Conservation (phyloP, 192 early-diverging fungal genomes). For the Linnemannia zychae region DNA sequence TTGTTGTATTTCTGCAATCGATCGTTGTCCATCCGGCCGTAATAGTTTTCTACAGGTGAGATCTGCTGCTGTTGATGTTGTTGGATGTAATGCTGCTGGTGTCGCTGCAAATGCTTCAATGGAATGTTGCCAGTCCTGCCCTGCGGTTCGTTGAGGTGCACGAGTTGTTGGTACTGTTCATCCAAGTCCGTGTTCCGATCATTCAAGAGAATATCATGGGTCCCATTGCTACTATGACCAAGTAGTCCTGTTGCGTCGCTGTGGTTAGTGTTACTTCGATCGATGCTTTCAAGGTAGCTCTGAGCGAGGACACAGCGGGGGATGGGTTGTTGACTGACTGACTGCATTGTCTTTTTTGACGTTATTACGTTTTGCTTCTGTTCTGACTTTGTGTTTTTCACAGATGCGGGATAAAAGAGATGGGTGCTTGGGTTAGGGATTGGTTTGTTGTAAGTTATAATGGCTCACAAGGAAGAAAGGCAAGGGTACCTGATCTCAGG, state of each 20-base stretch:
- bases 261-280: not conserved
- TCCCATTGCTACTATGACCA: not conserved
- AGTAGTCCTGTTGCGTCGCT: not conserved
- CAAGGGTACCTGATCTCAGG: not conserved
- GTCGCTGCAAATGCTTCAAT: not conserved
- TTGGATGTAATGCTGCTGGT: constrained; percentile 15
- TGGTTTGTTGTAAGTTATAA: not conserved
- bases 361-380: not conserved
- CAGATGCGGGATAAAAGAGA: not conserved
- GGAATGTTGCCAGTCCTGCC: not conserved
- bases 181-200: constrained; percentile 36
- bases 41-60: too few relatives aligned
- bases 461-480: not conserved
- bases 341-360: constrained; percentile 31
- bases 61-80: constrained; percentile 16
- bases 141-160: constrained; percentile 14
- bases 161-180: constrained; percentile 30
- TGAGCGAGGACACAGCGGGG: constrained; percentile 33
- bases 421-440: not conserved
- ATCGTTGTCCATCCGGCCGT: not conserved
- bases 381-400: not conserved
- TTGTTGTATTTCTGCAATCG: not conserved
- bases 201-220: not conserved
- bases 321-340: constrained; percentile 9
- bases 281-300: constrained; percentile 28